Base-by-base conservation (phyloP, 345 rosid genomes). In the Salix udensis region DNA sequence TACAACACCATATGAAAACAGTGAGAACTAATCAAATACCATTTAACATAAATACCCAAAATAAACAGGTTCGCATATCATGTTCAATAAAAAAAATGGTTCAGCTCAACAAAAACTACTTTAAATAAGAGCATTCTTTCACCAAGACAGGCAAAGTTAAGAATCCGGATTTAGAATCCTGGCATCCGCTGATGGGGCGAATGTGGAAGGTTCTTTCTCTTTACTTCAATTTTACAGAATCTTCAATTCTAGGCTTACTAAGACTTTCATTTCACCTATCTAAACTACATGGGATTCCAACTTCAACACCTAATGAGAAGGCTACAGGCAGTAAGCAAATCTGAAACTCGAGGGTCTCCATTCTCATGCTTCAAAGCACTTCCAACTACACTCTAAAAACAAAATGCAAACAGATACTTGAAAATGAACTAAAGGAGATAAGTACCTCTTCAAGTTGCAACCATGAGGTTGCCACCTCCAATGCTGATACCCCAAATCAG, bases 391-490 rank as follows among this genome's bases (percentile, higher is more conserved):
- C 30, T 11, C 30, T 46, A 7, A n/a, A 23, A 61, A 18, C 13
- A 60, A 53, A 73, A 39, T 4, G 19, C 65, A 68, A 18, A 64
- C 13, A 9, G 42, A 36, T n/a, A 73, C 34, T 36, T 48, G 14
- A 76, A 55, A n/a, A 65, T 5, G 15, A 8, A 19, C 44, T 24
- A 18, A 7, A 23, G 70, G n/a, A 30, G 28, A 28, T 23, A 50
- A 30, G 7, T 68, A 91, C 98, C 91, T 89, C 80, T 92, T 92
- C 81, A 96, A 76, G 83, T 89, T 88, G 90, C 99, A 96, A 80
- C 79, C 34, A 76, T 89, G 91, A 73, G 98, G 99, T 74, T 93
- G 99, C 98, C 99, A 96, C 85, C 98, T 92, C 99, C 99, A 91
- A 50, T 89, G 67, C 79, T 88, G 98, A 76, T 89, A 91, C 4